Evolutionary conservation across 768 basidiomycete species (phyloP).

Genomic region (Heimioporus sp.): DNA sequence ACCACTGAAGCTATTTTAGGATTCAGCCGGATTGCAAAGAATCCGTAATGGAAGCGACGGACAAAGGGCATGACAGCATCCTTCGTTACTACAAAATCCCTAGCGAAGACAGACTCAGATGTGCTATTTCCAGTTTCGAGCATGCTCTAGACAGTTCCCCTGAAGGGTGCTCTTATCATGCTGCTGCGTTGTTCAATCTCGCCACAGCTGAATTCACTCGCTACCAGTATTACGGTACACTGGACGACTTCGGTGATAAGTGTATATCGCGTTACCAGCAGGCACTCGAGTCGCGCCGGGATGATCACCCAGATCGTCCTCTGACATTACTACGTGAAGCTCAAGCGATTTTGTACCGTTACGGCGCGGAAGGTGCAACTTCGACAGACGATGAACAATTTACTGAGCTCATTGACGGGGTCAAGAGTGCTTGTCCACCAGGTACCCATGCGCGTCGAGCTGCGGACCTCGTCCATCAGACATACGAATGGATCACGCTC

Average conservation of each 20-base stretch:
- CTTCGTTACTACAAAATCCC: neutral
- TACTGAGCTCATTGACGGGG: neutral
- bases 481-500: neutral
- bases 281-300: slow-evolving; percentile 2
- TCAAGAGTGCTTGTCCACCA: neutral
- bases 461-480: slow-evolving; percentile 2
- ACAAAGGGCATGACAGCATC: slow-evolving; percentile 3
- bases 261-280: neutral
- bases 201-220: slow-evolving; percentile 4
- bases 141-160: neutral
- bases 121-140: slow-evolving; percentile 4
- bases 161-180: neutral
- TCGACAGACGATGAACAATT: neutral
- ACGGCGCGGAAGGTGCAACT: neutral
- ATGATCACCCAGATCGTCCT: slow-evolving; percentile 4
- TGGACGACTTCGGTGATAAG: neutral
- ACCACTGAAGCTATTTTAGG: neutral
- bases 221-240: neutral
- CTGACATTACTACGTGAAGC: slow-evolving; percentile 5
- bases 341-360: slow-evolving; percentile 8
- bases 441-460: slow-evolving; percentile 2
- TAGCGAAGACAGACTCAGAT: neutral
- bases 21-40: neutral
- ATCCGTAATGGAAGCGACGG: neutral
- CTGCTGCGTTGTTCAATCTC: slow-evolving; percentile 12